Base-by-base conservation (phyloP, 1,284 basidiomycete species). In the Inonotus hispidus region DNA sequence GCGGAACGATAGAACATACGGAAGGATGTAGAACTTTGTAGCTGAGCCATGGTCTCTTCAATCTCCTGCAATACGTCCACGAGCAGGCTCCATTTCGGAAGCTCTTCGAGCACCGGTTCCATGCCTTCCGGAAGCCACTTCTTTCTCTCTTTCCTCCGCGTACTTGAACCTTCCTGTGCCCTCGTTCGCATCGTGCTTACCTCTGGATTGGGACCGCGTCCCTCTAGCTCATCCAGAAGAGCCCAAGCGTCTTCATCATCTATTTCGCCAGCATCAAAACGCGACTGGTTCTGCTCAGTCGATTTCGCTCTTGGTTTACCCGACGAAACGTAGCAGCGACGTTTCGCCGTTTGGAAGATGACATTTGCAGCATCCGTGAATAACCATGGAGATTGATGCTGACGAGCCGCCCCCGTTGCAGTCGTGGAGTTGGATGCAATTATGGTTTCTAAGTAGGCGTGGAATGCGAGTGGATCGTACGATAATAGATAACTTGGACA, bases 61-160 rank as follows among this genome's bases (percentile, higher is more conserved):
- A 95, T 90, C 75, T 99, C 97, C 64, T 93, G 82, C 53, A 99
- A 71, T 0, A 97, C 83, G 13, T 95, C 92, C 0, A 87, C 83
- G 2, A 99, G 76, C 2, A 98, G 73, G 56, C 81, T 82, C 96
- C 97, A 99, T 71, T 99, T 99, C 0, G 96, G 96, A 43, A 92
- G 82, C 71, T 98, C 95, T 72, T 99, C 96, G 19, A 99, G 78
- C 0, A 95, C 84, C 0, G 93, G 91, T 45, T 93, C 86, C 69
- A 97, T 88, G 0, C 85, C 89, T 8, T 84, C 79, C 0, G 93
- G 91, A 10, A 95, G 68, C 86, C 93, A 92, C 38, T 67, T 73
- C 67, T 64, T 66, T 46, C 47, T 66, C 53, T 45, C 50, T 56
- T 58, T 71, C 10, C 27, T 14, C 68, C 37, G 57, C 3, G 27